A percentile compares a stretch with the other conserved stretches of the same genome.
Evolutionary conservation across 352 stramenopile species (phyloP).

Genomic region (Globisporangium megalacanthum): DNA sequence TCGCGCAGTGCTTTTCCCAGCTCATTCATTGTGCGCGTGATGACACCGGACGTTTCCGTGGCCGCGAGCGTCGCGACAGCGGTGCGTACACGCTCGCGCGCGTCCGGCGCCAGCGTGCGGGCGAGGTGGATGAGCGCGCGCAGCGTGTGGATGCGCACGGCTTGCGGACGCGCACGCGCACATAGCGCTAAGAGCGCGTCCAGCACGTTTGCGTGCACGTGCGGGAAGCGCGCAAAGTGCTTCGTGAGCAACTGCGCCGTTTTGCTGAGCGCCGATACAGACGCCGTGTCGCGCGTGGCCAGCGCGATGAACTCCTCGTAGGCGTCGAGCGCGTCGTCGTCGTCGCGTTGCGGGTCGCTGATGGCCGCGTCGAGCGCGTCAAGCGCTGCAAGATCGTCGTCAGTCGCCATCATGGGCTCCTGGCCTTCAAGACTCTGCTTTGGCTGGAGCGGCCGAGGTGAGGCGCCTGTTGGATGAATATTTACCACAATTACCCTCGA

Average conservation of each 20-base stretch:
- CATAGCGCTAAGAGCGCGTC: conserved; percentile 54
- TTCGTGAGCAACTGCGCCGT: conserved; percentile 69
- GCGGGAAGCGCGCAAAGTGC: conserved; percentile 73
- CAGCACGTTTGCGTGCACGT: conserved; percentile 73
- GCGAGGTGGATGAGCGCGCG: conserved; percentile 63
- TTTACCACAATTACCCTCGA: no score
- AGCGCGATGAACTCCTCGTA: conserved; percentile 72
- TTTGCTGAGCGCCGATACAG: conserved; percentile 55
- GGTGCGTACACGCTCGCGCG: conserved; percentile 27
- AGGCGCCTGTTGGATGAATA: not conserved
- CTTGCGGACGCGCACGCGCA: conserved; percentile 27
- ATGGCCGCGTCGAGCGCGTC: conserved; percentile 65
- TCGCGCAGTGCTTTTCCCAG: conserved; percentile 46
- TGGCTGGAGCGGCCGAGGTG: not conserved
- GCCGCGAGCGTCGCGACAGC: conserved; percentile 29
- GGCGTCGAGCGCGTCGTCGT: conserved; percentile 65
- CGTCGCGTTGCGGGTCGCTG: conserved; percentile 53
- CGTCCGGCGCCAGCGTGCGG: conserved; percentile 31
- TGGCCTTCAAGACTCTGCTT: not conserved
- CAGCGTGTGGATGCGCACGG: conserved; percentile 73
- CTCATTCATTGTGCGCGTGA: conserved; percentile 55
- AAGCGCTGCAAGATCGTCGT: conserved; percentile 53
- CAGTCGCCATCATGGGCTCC: conserved; percentile 6
- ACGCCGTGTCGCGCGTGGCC: conserved; percentile 19
- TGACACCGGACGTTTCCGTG: conserved; percentile 44